These are phyloP conservation scores for Volvox reticuliferus DNA, from an alignment of 139 green algal species.

Conservation along the genomic window DNA sequence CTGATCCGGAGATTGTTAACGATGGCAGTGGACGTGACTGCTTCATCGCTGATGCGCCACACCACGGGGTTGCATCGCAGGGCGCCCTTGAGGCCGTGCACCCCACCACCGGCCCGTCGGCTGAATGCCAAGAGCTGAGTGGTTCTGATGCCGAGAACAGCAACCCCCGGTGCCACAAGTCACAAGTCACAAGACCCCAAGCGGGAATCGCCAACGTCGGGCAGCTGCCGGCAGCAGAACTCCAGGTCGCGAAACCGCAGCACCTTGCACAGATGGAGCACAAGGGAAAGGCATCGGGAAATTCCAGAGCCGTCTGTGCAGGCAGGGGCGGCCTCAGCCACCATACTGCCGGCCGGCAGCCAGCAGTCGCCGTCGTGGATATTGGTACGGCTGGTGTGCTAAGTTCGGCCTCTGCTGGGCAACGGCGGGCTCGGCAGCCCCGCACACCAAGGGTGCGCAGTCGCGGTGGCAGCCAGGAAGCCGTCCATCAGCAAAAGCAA, in stretches of 20 bases:
- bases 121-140: not conserved
- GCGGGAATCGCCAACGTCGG: too few relatives aligned
- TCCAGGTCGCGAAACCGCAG: not conserved
- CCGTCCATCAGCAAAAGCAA: not conserved
- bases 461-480: not conserved
- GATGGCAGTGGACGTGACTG: not conserved
- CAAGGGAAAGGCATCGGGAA: too few relatives aligned
- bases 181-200: too few relatives aligned
- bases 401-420: too few relatives aligned
- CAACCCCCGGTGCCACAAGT: not conserved
- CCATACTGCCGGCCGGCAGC: too few relatives aligned
- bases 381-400: too few relatives aligned
- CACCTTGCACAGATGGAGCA: not conserved
- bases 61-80: not conserved
- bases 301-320: too few relatives aligned
- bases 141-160: constrained; percentile 29
- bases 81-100: not conserved
- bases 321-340: too few relatives aligned
- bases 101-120: too few relatives aligned
- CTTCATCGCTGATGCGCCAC: not conserved
- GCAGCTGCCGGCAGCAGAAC: not conserved
- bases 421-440: not conserved
- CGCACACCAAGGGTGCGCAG: not conserved
- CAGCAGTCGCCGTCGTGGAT: too few relatives aligned
- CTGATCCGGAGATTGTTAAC: too few relatives aligned